These are phyloP conservation scores for Rubus idaeus DNA, from an alignment of 306 rosid genomes.

Conservation along the genomic window DNA sequence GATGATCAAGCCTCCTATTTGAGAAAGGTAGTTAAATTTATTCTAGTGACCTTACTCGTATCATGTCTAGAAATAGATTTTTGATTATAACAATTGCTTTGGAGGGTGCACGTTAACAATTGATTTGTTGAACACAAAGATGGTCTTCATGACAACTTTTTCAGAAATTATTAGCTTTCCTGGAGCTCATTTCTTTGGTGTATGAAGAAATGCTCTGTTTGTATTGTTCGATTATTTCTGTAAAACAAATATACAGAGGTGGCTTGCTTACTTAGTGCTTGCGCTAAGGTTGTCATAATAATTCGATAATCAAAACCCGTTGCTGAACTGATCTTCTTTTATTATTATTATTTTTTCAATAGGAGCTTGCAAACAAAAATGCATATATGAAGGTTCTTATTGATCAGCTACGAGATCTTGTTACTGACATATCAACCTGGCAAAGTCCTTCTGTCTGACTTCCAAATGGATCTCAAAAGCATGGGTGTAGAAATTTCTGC, in stretches of 20 bases:
- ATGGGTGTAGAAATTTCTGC: too few species aligned
- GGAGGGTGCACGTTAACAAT: background rate
- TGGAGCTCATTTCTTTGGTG: background rate
- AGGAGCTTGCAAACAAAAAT: conserved; percentile 84
- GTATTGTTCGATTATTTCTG: conserved; percentile 3
- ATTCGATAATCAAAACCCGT: background rate
- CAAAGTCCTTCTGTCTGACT: conserved; percentile 50
- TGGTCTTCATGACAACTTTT: background rate
- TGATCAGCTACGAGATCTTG: conserved; percentile 52
- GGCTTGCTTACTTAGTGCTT: too few species aligned
- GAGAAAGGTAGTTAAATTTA: conserved; percentile 46
- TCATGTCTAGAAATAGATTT: background rate
- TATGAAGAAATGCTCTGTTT: background rate
- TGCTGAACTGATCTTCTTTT: too few species aligned
- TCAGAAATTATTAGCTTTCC: background rate
- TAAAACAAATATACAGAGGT: background rate
- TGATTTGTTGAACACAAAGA: too few species aligned
- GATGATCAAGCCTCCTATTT: conserved; percentile 68
- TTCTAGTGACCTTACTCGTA: too few species aligned
- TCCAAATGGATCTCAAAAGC: too few species aligned
- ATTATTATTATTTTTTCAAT: too few species aligned
- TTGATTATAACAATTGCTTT: background rate
- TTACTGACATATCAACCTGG: conserved; percentile 85
- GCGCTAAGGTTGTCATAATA: too few species aligned
- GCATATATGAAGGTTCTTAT: conserved; percentile 65